Conservation (phyloP, 352 stramenopile genomes). For the Globisporangium spiculum region DNA sequence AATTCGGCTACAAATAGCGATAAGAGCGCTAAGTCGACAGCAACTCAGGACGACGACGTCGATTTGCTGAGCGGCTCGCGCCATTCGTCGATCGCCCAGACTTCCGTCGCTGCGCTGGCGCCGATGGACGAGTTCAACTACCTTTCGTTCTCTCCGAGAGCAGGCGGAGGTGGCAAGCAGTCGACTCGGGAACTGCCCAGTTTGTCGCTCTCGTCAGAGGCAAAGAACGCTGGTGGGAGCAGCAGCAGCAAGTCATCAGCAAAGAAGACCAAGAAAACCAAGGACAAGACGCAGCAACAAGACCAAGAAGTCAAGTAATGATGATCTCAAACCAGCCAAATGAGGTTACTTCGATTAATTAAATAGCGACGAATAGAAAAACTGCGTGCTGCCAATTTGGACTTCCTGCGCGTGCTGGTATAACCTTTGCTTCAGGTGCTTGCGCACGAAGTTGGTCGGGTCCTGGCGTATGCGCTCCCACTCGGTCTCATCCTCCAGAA, state of each 20-base stretch:
- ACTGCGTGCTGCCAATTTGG: conserved; percentile 58
- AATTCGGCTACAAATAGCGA: background rate
- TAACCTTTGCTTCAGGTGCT: conserved; percentile 42
- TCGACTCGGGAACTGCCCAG: conserved; percentile 6
- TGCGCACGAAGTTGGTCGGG: conserved; percentile 59
- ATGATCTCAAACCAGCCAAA: background rate
- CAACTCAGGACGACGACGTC: background rate
- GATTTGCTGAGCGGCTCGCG: background rate
- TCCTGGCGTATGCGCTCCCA: conserved; percentile 72
- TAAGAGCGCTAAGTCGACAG: background rate
- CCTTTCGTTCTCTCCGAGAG: conserved; percentile 13
- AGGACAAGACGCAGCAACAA: conserved; percentile 3
- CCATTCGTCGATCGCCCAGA: background rate
- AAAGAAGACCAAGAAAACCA: conserved; percentile 3
- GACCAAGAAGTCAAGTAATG: conserved; percentile 9
- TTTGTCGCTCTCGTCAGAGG: conserved; percentile 7
- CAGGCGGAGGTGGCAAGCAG: background rate
- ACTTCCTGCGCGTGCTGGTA: conserved; percentile 61
- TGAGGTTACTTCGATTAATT: conserved; percentile 15
- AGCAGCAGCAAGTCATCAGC: background rate
- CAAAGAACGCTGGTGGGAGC: background rate
- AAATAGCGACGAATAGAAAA: conserved; percentile 68
- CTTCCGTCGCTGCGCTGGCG: background rate
- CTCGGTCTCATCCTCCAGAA: conserved; percentile 50
- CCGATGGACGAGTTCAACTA: conserved; percentile 12